These are phyloP conservation scores for Diaporthe sp. DNA, from an alignment of 2,329 filamentous ascomycete species.

Conservation along the genomic window DNA sequence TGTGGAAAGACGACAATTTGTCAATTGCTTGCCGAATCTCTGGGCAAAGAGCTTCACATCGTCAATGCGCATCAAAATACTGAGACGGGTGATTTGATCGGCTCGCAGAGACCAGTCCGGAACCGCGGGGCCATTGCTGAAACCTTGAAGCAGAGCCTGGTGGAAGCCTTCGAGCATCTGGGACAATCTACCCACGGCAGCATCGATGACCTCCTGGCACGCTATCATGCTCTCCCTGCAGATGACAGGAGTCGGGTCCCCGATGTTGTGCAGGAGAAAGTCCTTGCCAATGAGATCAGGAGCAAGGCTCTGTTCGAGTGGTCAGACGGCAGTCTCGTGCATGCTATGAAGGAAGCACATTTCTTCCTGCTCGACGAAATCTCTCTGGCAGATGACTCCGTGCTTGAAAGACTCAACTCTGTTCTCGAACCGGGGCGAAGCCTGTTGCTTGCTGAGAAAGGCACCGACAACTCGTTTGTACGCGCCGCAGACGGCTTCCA, in stretches of 20 bases:
- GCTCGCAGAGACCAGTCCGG: slow-evolving; percentile 90
- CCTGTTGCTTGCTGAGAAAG: slow-evolving; percentile 93
- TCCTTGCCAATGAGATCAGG: slow-evolving; percentile 67
- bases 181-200: slow-evolving; percentile 53
- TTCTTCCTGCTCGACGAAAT: slow-evolving; percentile 98
- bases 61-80: slow-evolving; percentile 99
- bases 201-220: slow-evolving; percentile 68
- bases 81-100: slow-evolving; percentile 96
- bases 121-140: slow-evolving; percentile 83
- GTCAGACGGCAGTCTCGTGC: slow-evolving; percentile 92
- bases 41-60: slow-evolving; percentile 82
- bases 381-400: slow-evolving; percentile 96
- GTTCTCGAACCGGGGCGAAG: slow-evolving; percentile 91
- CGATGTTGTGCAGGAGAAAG: slow-evolving; percentile 59
- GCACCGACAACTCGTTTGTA: slow-evolving; percentile 84
- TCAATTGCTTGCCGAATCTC: slow-evolving; percentile 88
- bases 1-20: slow-evolving; percentile 98
- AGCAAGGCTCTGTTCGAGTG: slow-evolving; percentile 94
- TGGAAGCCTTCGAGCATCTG: slow-evolving; percentile 57
- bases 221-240: slow-evolving; percentile 68
- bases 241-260: slow-evolving; percentile 62
- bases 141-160: slow-evolving; percentile 73
- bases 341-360: slow-evolving; percentile 90
- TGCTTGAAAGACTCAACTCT: slow-evolving; percentile 95
- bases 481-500: slow-evolving; percentile 85